Conservation (phyloP, 2,329 filamentous ascomycete genomes). For the Trichoderma arundinaceum region DNA sequence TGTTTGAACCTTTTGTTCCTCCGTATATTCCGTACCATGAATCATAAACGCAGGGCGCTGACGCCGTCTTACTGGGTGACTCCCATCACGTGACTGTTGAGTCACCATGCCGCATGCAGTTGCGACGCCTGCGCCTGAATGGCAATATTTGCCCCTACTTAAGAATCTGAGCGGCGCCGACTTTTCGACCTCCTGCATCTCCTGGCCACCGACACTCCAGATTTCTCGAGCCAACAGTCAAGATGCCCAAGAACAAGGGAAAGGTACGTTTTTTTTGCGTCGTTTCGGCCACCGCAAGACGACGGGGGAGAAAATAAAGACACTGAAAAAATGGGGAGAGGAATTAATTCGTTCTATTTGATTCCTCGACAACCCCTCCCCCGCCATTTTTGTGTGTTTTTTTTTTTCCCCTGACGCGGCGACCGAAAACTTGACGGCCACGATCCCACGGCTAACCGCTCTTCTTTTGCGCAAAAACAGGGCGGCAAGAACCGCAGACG, state of each 20-base stretch:
- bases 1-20: too few species aligned
- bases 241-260: constrained; percentile 99
- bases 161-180: constrained; percentile 18
- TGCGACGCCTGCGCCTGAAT: constrained; percentile 12
- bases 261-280: constrained; percentile 66
- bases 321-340: not conserved
- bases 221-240: constrained; percentile 41
- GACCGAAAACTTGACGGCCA: not conserved
- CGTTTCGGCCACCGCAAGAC: constrained; percentile 21
- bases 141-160: constrained; percentile 23
- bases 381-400: constrained; percentile 16
- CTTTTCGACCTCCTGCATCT: constrained; percentile 18
- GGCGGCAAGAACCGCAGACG: constrained; percentile 98
- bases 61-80: not conserved
- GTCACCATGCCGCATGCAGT: constrained; percentile 17
- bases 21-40: not conserved
- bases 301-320: not conserved
- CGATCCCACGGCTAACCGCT: constrained; percentile 11
- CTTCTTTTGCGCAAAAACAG: constrained; percentile 53
- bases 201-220: constrained; percentile 28
- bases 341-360: not conserved
- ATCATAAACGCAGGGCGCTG: not conserved
- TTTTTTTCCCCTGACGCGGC: constrained; percentile 9
- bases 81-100: constrained; percentile 21
- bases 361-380: constrained; percentile 21